Base-by-base conservation (phyloP, 768 basidiomycete genomes). In the Sarcodon aspratus region DNA sequence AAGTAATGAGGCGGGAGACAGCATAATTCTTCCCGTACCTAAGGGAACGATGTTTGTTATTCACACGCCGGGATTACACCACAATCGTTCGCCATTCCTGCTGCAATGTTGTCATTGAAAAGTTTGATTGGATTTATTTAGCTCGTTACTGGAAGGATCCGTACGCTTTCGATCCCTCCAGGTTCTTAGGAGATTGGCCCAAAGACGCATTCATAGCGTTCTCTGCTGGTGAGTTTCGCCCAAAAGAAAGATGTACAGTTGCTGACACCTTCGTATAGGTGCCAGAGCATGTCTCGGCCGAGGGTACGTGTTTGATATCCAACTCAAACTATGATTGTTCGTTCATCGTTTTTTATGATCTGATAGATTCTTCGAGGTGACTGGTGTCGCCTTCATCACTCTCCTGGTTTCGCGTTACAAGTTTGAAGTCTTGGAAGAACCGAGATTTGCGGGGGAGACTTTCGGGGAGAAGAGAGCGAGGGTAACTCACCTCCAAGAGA, bases 191-290 rank as follows among this genome's bases (percentile, higher is more conserved):
- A 33, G 71, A 77, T 44, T 79, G 73, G 70, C 68, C 72, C 17
- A 65, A 69, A 34, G 76, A 78, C 53, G 78, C 77, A 0, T 78
- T 77, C 55, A 35, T 75, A 27, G 74, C 76, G 3, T 78, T 78
- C 55, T 74, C 71, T 48, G 63, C 58, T 42, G 74, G 74, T 64
- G 47, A 27, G 21, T 27, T 27, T 5, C n/a, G 21, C 21, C n/a
- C n/a, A n/a, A n/a, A n/a, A 27, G 21, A 27, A 27, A 48, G 60
- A 51, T n/a, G 17, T n/a, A n/a, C 7, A 15, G 13, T 4, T 2
- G 2, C 45, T 27, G 32, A 34, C 50, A 7, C 46, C 11, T 17
- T 15, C 17, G 32, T 36, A n/a, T 46, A 68, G 71, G 71, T 38
- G 59, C 67, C n/a, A 65, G 74, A 7, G 66, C 66, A 32, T 76